These are phyloP conservation scores for Daedaleopsis nitida DNA, from an alignment of 768 basidiomycete species.

Conservation along the genomic window DNA sequence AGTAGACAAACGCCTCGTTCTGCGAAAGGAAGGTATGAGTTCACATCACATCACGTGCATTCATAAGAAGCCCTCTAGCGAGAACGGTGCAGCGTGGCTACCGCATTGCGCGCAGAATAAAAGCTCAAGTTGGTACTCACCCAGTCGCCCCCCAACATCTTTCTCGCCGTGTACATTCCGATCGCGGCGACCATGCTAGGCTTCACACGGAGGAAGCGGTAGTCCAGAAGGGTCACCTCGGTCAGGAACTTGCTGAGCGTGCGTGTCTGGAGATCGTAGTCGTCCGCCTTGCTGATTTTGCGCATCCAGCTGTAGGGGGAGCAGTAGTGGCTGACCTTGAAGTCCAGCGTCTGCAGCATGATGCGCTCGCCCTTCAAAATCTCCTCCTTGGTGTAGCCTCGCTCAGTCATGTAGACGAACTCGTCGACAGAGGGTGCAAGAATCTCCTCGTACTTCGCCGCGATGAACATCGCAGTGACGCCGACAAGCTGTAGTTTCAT, in stretches of 20 bases:
- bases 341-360: constrained; percentile 92
- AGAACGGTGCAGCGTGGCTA: constrained; percentile 17
- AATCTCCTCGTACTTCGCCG: constrained; percentile 99
- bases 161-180: constrained; percentile 94
- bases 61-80: constrained; percentile 7
- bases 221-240: constrained; percentile 91
- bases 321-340: constrained; percentile 95
- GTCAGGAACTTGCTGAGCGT: constrained; percentile 97
- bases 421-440: constrained; percentile 97
- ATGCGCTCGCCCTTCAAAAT: constrained; percentile 98
- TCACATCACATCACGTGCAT: constrained; percentile 29
- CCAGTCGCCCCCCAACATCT: constrained; percentile 96
- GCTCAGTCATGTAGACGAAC: constrained; percentile 98
- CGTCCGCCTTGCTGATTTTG: constrained; percentile 97
- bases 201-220: constrained; percentile 91
- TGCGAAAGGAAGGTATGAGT: constrained; percentile 38
- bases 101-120: constrained; percentile 18
- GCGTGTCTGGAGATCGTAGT: constrained; percentile 96
- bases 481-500: constrained; percentile 94
- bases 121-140: constrained; percentile 54
- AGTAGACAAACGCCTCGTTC: constrained; percentile 90
- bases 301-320: constrained; percentile 99
- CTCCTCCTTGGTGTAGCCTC: constrained; percentile 91
- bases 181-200: constrained; percentile 94
- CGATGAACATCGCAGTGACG: constrained; percentile 98